These are phyloP conservation scores for Phoma herbarum DNA, from an alignment of 2,329 filamentous ascomycete species.

Conservation along the genomic window DNA sequence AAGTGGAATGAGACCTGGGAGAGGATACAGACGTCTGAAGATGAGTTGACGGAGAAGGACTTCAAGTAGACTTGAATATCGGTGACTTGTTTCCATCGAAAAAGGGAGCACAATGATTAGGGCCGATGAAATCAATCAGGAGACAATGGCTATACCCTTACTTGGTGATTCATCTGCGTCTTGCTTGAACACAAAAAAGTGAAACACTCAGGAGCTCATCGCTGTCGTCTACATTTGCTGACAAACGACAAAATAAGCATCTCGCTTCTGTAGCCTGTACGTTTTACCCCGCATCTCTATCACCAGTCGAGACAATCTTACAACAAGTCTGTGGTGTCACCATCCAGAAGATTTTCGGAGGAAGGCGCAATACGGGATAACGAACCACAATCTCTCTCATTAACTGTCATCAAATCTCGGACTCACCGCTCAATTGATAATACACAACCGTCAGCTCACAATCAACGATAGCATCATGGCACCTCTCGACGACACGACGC, in stretches of 20 bases:
- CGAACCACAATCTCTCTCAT: not conserved
- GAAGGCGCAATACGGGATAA: not conserved
- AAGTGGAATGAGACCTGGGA: constrained; percentile 47
- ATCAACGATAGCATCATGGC: constrained; percentile 17
- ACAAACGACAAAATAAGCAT: not conserved
- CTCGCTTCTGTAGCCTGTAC: constrained; percentile 3
- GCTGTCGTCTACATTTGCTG: not conserved
- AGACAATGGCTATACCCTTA: not conserved
- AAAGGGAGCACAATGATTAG: not conserved
- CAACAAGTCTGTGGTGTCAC: too few species aligned
- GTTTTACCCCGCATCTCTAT: constrained; percentile 10
- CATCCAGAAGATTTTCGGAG: not conserved
- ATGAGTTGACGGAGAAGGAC: constrained; percentile 40
- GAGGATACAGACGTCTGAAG: constrained; percentile 45
- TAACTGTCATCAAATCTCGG: not conserved
- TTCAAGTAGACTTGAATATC: constrained; percentile 22
- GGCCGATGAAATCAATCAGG: not conserved
- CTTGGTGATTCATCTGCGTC: not conserved
- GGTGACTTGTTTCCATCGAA: not conserved
- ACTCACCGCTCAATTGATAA: too few species aligned
- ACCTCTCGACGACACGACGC: constrained; percentile 29
- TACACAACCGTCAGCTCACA: not conserved
- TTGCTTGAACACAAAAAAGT: not conserved
- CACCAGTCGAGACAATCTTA: not conserved
- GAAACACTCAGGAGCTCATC: not conserved